Conservation (phyloP, 139 green algal genomes). For the Desmodesmus armatus region DNA sequence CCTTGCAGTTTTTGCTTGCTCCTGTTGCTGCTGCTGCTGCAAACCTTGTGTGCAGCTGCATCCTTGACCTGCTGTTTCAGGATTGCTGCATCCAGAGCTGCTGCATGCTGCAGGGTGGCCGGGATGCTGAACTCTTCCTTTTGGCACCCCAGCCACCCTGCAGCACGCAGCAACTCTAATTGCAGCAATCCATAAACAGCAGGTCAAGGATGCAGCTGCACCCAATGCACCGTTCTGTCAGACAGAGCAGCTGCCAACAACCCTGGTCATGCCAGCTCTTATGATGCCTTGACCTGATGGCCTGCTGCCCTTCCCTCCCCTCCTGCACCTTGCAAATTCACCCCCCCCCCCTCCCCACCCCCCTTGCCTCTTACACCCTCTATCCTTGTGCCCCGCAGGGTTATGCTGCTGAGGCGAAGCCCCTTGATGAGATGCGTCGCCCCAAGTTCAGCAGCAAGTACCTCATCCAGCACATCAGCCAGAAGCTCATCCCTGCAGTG, state of each 20-base stretch:
- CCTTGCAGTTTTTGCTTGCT: too few species aligned
- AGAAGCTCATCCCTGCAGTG: slow-evolving; percentile 67
- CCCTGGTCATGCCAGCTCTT: neutral
- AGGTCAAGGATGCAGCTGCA: too few species aligned
- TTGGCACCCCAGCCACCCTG: too few species aligned
- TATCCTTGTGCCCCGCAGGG: slow-evolving; percentile 11
- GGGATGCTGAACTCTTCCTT: too few species aligned
- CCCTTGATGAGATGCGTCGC: slow-evolving; percentile 65
- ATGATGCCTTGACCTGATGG: neutral
- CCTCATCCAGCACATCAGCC: slow-evolving; percentile 72
- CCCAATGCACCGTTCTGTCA: too few species aligned
- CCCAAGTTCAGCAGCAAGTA: slow-evolving; percentile 79
- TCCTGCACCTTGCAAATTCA: neutral
- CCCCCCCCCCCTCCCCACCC: neutral
- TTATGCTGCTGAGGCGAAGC: slow-evolving; percentile 60
- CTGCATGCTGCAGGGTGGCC: too few species aligned
- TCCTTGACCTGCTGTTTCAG: too few species aligned
- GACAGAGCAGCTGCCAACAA: neutral
- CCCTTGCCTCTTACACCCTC: neutral
- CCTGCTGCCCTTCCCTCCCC: neutral
- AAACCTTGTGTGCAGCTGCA: too few species aligned
- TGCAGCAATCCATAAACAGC: too few species aligned
- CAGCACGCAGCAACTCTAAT: too few species aligned
- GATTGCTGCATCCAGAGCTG: too few species aligned
- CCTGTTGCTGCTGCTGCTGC: too few species aligned